Conservation (phyloP, 345 rosid species). For the Syzygium grande region DNA sequence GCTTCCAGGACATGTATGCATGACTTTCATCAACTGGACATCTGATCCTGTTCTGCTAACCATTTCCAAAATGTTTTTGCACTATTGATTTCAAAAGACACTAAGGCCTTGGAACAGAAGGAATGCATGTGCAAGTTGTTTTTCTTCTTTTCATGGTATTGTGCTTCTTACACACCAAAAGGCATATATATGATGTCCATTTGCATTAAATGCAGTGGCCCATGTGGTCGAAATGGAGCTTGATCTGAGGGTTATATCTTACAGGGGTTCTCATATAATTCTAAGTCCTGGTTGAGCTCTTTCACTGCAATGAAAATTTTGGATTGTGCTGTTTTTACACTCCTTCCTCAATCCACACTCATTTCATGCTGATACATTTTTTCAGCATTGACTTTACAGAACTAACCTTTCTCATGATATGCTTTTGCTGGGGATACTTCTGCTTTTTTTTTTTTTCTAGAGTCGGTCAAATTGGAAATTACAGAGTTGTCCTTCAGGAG, state of each 20-base stretch:
- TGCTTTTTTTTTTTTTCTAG: not conserved
- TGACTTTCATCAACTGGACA: constrained; percentile 1
- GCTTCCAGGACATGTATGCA: constrained; percentile 12
- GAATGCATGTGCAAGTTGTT: not conserved
- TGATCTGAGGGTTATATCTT: not conserved
- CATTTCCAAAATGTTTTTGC: not conserved
- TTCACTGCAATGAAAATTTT: not conserved
- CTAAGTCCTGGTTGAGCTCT: not conserved
- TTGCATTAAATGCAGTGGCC: not conserved
- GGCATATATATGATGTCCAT: not conserved
- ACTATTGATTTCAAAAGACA: not conserved
- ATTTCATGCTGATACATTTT: not conserved
- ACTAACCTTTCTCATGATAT: not conserved
- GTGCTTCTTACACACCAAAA: not conserved
- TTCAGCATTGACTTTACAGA: not conserved
- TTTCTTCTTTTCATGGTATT: not conserved
- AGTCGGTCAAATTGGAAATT: not conserved
- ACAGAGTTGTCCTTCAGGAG: not conserved
- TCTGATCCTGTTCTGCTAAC: constrained; percentile 11
- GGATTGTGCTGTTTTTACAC: not conserved
- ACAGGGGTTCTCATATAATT: not conserved
- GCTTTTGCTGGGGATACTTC: not conserved
- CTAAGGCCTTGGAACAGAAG: not conserved
- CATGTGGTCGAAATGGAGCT: not conserved
- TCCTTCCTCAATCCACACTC: not conserved